Conservation (phyloP, 805 yeast genomes). For the Suhomyces kilbournensis region DNA sequence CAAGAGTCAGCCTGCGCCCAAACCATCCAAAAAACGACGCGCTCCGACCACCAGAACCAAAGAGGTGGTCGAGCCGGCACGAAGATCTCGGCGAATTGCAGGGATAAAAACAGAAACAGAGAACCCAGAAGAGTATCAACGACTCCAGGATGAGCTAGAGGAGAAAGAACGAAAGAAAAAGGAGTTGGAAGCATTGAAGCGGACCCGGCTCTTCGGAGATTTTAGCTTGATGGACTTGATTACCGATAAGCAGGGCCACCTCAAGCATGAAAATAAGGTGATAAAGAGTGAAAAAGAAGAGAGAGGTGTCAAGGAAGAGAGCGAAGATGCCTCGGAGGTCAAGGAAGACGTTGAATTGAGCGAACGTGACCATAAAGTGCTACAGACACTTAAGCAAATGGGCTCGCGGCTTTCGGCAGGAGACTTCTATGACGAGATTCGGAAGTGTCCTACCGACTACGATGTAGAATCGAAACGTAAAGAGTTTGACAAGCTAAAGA, state of each 20-base stretch:
- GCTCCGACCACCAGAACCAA: constrained; percentile 22
- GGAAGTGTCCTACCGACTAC: constrained; percentile 18
- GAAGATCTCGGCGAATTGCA: constrained; percentile 77
- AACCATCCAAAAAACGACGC: constrained; percentile 15
- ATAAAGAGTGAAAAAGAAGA: constrained; percentile 8
- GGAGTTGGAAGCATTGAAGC: constrained; percentile 49
- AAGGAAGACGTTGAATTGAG: constrained; percentile 6
- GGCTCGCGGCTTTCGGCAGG: constrained; percentile 62
- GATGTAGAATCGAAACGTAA: constrained; percentile 47
- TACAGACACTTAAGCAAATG: constrained; percentile 33
- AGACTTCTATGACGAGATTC: constrained; percentile 60
- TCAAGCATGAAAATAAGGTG: constrained; percentile 29
- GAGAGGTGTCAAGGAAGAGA: constrained; percentile 4
- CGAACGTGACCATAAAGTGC: constrained; percentile 18
- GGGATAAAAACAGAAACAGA: constrained; percentile 57
- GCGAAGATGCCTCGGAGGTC: constrained; percentile 1
- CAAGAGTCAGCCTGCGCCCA: constrained; percentile 22
- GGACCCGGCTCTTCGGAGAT: constrained; percentile 63
- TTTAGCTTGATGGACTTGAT: constrained; percentile 59
- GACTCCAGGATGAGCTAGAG: constrained; percentile 34
- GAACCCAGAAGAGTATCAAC: constrained; percentile 40
- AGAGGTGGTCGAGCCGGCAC: constrained; percentile 46
- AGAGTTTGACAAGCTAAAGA: constrained; percentile 48
- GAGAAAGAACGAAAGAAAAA: constrained; percentile 32
- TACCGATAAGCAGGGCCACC: constrained; percentile 34